Percentiles rank a stretch among this genome's conserved stretches.
Conservation (phyloP, 495 filamentous ascomycete genomes). For the Podospora pseudocomata region DNA sequence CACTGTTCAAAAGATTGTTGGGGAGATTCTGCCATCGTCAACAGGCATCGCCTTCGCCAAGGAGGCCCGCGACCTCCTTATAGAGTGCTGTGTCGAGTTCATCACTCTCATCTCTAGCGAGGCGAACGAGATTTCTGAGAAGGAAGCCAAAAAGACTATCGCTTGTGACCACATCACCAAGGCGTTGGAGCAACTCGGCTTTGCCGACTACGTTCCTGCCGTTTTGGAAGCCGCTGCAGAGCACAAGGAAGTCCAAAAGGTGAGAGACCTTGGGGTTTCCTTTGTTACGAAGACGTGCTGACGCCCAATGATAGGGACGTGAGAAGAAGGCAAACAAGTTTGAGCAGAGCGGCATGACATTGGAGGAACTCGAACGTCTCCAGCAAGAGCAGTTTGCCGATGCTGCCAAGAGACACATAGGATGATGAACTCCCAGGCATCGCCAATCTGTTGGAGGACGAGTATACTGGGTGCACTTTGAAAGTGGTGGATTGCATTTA, state of each 20-base stretch:
- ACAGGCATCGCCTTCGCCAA: constrained; percentile 71
- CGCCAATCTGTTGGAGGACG: neutral
- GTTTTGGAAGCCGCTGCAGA: constrained; percentile 85
- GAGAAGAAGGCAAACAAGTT: constrained; percentile 98
- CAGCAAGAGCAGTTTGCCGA: constrained; percentile 88
- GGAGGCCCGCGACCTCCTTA: constrained; percentile 89
- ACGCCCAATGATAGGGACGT: constrained; percentile 58
- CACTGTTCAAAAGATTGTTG: constrained; percentile 96
- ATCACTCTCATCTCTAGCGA: constrained; percentile 96
- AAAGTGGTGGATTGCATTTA: constrained; percentile 20
- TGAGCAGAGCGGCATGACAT: constrained; percentile 82
- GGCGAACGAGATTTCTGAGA: constrained; percentile 97
- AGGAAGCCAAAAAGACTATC: constrained; percentile 98
- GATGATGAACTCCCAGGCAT: constrained; percentile 17
- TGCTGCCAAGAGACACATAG: constrained; percentile 54
- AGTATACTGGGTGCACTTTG: neutral
- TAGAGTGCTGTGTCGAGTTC: constrained; percentile 99
- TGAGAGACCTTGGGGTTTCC: constrained; percentile 39
- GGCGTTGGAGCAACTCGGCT: constrained; percentile 84
- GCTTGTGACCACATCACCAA: constrained; percentile 94
- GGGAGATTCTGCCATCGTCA: constrained; percentile 77
- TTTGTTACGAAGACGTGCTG: constrained; percentile 7
- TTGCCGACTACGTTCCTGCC: constrained; percentile 81
- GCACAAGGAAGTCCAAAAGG: constrained; percentile 89
- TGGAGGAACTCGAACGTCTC: constrained; percentile 82